These are phyloP conservation scores for Globisporangium viniferum DNA, from an alignment of 352 stramenopile species.

Conservation along the genomic window DNA sequence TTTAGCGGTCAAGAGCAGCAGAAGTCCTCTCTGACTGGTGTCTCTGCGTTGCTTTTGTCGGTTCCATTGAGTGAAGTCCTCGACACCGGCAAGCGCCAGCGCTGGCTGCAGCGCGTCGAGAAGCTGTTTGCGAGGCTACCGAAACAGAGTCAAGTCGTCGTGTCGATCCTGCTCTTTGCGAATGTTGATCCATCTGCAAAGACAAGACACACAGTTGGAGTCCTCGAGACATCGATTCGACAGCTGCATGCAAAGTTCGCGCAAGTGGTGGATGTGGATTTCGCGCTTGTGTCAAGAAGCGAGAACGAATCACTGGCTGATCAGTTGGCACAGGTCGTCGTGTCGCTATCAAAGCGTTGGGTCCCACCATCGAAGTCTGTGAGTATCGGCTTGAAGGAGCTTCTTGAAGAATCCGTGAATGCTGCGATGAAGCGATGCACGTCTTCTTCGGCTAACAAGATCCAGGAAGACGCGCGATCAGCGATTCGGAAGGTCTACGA, in stretches of 20 bases:
- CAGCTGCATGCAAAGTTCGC: slow-evolving; percentile 24
- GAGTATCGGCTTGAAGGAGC: slow-evolving; percentile 36
- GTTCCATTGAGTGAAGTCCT: slow-evolving; percentile 48
- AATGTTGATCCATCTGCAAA: slow-evolving; percentile 23
- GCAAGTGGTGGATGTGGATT: slow-evolving; percentile 22
- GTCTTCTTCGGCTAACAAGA: slow-evolving; percentile 16
- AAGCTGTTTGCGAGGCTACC: slow-evolving; percentile 31
- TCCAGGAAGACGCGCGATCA: slow-evolving; percentile 3
- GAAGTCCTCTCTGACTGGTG: slow-evolving; percentile 34
- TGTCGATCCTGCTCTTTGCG: slow-evolving; percentile 44
- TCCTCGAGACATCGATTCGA: slow-evolving; percentile 28
- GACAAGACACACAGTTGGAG: slow-evolving; percentile 15
- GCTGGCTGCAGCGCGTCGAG: slow-evolving; percentile 44
- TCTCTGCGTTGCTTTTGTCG: slow-evolving; percentile 52
- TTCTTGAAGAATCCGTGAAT: slow-evolving; percentile 36
- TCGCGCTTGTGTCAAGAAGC: slow-evolving; percentile 7
- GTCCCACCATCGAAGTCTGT: slow-evolving; percentile 12
- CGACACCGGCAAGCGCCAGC: slow-evolving; percentile 24
- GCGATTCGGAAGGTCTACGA: slow-evolving; percentile 18
- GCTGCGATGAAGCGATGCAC: slow-evolving; percentile 31
- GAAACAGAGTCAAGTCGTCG: slow-evolving; percentile 25
- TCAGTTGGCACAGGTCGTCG: slow-evolving; percentile 31
- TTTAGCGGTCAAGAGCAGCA: slow-evolving; percentile 2
- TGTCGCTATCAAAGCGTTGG: slow-evolving; percentile 11
- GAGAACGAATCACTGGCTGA: neutral